Base-by-base conservation (phyloP, 495 filamentous ascomycete genomes). In the Clavariopsis aquatica region DNA sequence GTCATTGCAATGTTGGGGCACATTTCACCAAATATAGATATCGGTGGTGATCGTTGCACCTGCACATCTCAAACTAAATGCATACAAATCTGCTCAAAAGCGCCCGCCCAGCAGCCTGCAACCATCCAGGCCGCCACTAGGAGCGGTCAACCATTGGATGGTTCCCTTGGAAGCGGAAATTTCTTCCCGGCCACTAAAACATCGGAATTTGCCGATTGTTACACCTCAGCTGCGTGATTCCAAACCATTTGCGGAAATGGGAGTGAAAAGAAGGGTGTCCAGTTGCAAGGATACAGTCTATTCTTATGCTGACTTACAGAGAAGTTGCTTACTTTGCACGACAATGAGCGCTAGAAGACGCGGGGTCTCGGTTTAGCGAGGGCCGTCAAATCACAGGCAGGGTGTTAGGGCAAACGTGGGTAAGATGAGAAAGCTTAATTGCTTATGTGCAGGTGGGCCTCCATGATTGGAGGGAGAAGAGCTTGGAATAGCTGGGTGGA, bases 221-320 rank as follows among this genome's bases (percentile, higher is more conserved):
- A 43, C n/a, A n/a, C 9, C n/a, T 43, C 38, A 43, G 38, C 38
- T 43, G 38, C 38, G 15, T 43, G 13, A 43, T 15, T 9, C 38
- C 15, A n/a, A n/a, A n/a, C 15, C 38, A 43, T 43, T 43, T 43
- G 13, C 38, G 38, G 38, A 43, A 43, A 43, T 43, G 38, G 38
- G 38, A 15, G 38, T 43, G 38, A n/a, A 9, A 15, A 6, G n/a
- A 8, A 43, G 38, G 38, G 38, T 43, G 38, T 15, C n/a, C 9
- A 6, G 13, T 9, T 15, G 9, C 6, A 43, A 17, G 38, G 13
- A 7, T 43, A n/a, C 15, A n/a, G 38, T 43, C 58, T 61, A 61
- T 61, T 61, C 49, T 27, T 54, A 24, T 60, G 60, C 49, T 62
- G 49, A 55, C 60, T 55, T 62, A 34, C 51, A 43, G 53, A 62